A percentile compares a stretch with the other conserved stretches of the same genome.
Evolutionary conservation across 768 basidiomycete species (phyloP).

Genomic region (Gelatoporia subvermispora): DNA sequence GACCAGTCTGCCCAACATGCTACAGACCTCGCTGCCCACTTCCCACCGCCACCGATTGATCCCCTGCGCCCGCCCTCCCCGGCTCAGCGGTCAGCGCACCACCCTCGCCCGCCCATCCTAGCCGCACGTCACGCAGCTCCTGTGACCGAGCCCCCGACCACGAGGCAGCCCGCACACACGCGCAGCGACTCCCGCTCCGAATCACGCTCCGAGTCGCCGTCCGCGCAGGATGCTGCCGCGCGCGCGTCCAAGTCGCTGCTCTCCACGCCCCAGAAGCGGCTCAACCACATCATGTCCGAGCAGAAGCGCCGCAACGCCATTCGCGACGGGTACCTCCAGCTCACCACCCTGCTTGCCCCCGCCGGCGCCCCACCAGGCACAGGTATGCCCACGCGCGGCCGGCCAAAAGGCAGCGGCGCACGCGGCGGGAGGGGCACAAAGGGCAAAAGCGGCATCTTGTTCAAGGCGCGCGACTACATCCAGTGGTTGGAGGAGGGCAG

Average conservation of each 20-base stretch:
- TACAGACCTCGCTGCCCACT: constrained; percentile 2
- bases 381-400: constrained; percentile 70
- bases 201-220: constrained; percentile 12
- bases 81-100: constrained; percentile 4
- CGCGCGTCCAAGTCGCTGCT: constrained; percentile 52
- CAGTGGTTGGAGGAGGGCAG: constrained; percentile 83
- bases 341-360: constrained; percentile 79
- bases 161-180: background rate
- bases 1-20: constrained; percentile 16
- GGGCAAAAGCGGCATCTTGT: constrained; percentile 86
- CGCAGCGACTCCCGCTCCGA: constrained; percentile 10
- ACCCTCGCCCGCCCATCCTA: background rate
- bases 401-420: constrained; percentile 74
- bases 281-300: constrained; percentile 93
- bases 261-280: constrained; percentile 80
- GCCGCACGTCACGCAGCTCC: background rate
- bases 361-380: constrained; percentile 61
- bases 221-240: constrained; percentile 4
- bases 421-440: constrained; percentile 51
- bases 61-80: constrained; percentile 10
- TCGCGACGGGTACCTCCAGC: constrained; percentile 81
- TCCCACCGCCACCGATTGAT: constrained; percentile 19
- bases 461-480: constrained; percentile 82
- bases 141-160: background rate
- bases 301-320: constrained; percentile 92